A percentile compares a stretch with the other conserved stretches of the same genome.
Evolutionary conservation across 768 basidiomycete genomes (phyloP).

Genomic region (Hygrocybe punicea): DNA sequence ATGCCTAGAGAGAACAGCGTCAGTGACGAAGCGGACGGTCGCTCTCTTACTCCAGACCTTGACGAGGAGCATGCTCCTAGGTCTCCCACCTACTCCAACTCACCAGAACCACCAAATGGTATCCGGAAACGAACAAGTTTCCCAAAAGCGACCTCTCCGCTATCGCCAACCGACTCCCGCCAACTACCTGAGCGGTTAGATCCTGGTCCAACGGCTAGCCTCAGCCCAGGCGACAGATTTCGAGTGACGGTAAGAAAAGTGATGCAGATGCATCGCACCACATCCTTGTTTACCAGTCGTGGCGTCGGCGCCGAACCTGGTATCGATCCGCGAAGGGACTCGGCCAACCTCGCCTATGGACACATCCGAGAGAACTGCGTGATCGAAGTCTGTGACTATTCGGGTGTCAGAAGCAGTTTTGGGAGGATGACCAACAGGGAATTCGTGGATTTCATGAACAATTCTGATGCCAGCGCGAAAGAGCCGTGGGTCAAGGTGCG

Average conservation of each 20-base stretch:
- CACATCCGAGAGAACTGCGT: slow-evolving; percentile 58
- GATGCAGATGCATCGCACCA: slow-evolving; percentile 58
- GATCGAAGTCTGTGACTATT: slow-evolving; percentile 69
- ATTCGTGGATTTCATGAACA: slow-evolving; percentile 55
- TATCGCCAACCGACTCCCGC: not conserved
- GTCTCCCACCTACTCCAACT: slow-evolving; percentile 19
- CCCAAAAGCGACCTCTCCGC: not conserved
- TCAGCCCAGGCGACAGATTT: slow-evolving; percentile 51
- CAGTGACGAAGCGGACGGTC: slow-evolving; percentile 55
- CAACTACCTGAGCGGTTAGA: slow-evolving; percentile 6
- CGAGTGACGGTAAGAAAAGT: slow-evolving; percentile 56
- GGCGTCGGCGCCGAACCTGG: slow-evolving; percentile 68
- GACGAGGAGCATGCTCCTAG: slow-evolving; percentile 39
- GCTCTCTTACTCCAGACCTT: slow-evolving; percentile 63
- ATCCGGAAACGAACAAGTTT: not conserved
- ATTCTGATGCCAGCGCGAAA: slow-evolving; percentile 41
- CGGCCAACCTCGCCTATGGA: slow-evolving; percentile 53
- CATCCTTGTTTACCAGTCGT: slow-evolving; percentile 34
- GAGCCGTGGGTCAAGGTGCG: slow-evolving; percentile 66
- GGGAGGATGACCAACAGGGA: slow-evolving; percentile 57
- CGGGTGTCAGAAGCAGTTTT: slow-evolving; percentile 49
- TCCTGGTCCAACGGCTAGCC: slow-evolving; percentile 16
- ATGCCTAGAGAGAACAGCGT: slow-evolving; percentile 71
- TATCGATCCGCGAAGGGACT: slow-evolving; percentile 60
- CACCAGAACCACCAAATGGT: not conserved